Percentiles rank a stretch among this genome's conserved stretches.
phyloP scores from a whole-genome alignment of 2,329 filamentous ascomycete species.

The Diaporthe australafricana region DNA sequence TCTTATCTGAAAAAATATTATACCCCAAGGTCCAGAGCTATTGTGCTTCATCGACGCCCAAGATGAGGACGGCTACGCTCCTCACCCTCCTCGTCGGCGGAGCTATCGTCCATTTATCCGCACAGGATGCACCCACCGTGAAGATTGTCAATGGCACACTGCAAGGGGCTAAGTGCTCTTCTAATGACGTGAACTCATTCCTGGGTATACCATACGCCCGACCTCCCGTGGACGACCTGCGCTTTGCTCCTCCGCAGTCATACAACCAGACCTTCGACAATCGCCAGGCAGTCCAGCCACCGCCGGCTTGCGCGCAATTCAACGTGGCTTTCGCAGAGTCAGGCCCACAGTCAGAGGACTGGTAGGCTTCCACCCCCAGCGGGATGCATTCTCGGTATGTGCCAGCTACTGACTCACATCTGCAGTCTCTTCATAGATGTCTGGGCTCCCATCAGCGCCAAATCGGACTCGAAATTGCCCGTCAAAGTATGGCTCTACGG shows the following conservation, averaged over 20 bases:
- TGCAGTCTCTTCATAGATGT: constrained; percentile 30
- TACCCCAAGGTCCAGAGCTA: neutral
- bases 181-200: constrained; percentile 19
- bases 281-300: constrained; percentile 20
- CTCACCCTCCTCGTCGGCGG: constrained; percentile 5
- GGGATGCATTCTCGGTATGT: neutral
- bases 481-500: constrained; percentile 42
- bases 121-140: constrained; percentile 18
- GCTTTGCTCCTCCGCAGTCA: constrained; percentile 29
- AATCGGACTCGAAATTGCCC: constrained; percentile 18
- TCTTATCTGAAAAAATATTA: too few species aligned
- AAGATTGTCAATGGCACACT: constrained; percentile 14
- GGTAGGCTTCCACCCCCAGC: constrained; percentile 8
- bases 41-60: neutral
- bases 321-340: constrained; percentile 12
- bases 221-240: constrained; percentile 25
- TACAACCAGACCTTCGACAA: constrained; percentile 18
- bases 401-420: neutral
- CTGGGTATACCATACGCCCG: constrained; percentile 32
- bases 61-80: neutral
- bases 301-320: constrained; percentile 27
- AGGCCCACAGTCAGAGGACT: constrained; percentile 30
- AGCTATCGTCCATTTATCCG: neutral
- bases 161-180: constrained; percentile 23
- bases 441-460: constrained; percentile 27